Percentiles rank a stretch among this genome's conserved stretches.
Evolutionary conservation across 2,329 filamentous ascomycete genomes (phyloP).

Genomic region (Colletotrichum zoysiae): DNA sequence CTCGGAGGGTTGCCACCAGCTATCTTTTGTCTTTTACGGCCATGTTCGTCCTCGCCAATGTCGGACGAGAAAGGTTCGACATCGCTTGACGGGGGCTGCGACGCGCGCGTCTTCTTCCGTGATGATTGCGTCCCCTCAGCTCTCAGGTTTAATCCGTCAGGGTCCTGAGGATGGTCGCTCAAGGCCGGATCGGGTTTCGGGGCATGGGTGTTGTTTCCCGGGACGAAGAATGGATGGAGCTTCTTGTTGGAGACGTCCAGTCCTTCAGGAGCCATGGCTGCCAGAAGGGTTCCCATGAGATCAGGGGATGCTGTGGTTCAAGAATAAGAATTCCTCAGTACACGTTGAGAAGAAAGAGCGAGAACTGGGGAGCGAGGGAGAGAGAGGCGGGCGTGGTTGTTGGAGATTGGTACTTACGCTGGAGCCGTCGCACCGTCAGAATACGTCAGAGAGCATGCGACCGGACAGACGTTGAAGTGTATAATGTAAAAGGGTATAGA

Average conservation of each 20-base stretch:
- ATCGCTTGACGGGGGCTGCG: conserved; percentile 25
- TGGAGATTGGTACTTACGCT: conserved; percentile 26
- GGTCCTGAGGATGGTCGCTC: background rate
- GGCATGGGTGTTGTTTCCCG: conserved; percentile 35
- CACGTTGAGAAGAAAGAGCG: background rate
- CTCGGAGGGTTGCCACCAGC: conserved; percentile 39
- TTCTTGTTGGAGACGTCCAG: conserved; percentile 56
- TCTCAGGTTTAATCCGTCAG: background rate
- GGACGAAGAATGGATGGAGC: conserved; percentile 68
- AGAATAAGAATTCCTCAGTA: background rate
- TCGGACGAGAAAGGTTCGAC: conserved; percentile 32
- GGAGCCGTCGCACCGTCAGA: conserved; percentile 30
- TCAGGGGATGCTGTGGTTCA: conserved; percentile 15
- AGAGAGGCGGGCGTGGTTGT: background rate
- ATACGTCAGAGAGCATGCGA: conserved; percentile 40
- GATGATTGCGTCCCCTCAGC: background rate
- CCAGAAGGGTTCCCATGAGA: conserved; percentile 57
- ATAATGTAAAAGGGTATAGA: background rate
- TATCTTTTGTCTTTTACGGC: conserved; percentile 47
- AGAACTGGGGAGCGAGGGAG: background rate
- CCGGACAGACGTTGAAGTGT: background rate
- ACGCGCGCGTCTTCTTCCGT: conserved; percentile 12
- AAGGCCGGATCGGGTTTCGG: conserved; percentile 2
- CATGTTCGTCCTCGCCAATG: conserved; percentile 35
- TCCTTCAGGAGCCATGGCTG: conserved; percentile 60